Base-by-base conservation (phyloP, 2,329 filamentous ascomycete species). In the Hypocrella siamensis region DNA sequence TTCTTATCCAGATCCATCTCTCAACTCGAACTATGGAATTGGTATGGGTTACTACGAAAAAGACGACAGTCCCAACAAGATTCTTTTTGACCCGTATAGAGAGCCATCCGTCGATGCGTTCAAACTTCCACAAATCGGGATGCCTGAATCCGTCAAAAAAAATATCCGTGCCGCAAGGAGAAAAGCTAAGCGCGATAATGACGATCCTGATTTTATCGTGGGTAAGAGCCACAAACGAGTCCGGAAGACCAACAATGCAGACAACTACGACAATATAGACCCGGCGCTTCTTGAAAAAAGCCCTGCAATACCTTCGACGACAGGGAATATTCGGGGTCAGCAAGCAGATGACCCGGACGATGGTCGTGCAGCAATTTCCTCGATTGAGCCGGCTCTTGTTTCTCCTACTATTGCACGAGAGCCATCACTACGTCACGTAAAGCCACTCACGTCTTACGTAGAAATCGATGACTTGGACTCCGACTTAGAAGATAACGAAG, bases 1-100 rank as follows among this genome's bases (percentile, higher is more conserved):
- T 2, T 42, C 51, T 3, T 67, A 67, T 39, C 65, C 66, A 0
- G 66, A 71, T 35, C 63, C 64, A 6, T 54, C 61, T n/a, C 43
- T 56, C 22, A 46, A 61, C 24, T 53, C 51, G 26, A 55, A 53
- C n/a, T 62, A 65, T 31, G 56, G 65, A 19, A 65, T 73, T 39
- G 70, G 70, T 12, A 65, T 70, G 57, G 69, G 67, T 8, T 74
- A 73, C 46, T 75, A 73, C 43, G 62, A 73, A 35, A 67, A 70
- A 41, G 66, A 70, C 36, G 65, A 70, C 40, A 61, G 59, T 16
- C 59, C 63, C 2, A 67, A 73, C 45, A 67, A 57, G 42, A 74
- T 74, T 45, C 46, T 74, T 3, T 75, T 74, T 35, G 66, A 75
- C 38, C 63, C 63, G 7, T 74, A 71, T 42, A 63, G 72, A 40